A percentile compares a stretch with the other conserved stretches of the same genome.
Evolutionary conservation across 202 grass and related monocot genomes (phyloP).

Genomic region (Saccharum hybrid): DNA sequence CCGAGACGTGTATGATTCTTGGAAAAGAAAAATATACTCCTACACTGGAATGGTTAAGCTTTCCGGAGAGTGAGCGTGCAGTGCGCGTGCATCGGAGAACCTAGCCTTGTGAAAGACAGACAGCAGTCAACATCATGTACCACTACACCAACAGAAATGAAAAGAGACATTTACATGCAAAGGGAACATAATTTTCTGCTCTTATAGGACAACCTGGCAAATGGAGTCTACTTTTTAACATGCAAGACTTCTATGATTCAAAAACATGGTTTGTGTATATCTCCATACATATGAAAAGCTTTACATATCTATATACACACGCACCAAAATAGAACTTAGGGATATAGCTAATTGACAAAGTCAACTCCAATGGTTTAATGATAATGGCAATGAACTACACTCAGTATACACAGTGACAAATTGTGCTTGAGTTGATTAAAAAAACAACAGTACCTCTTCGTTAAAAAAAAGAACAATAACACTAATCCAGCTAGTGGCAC

Average conservation of each 20-base stretch:
- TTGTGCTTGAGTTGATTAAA: not conserved
- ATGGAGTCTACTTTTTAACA: constrained; percentile 3
- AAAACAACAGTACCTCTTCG: not conserved
- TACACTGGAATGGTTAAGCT: constrained; percentile 38
- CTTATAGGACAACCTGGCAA: constrained; percentile 5
- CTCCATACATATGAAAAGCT: not conserved
- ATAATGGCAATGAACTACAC: not conserved
- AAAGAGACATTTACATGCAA: not conserved
- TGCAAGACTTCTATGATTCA: constrained; percentile 7
- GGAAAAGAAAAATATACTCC: constrained; percentile 9
- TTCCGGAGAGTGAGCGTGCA: constrained; percentile 16
- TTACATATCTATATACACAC: not conserved
- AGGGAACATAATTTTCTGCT: not conserved
- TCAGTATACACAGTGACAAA: not conserved
- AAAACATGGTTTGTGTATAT: not conserved
- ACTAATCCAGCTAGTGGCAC: not conserved
- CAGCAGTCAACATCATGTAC: constrained; percentile 18
- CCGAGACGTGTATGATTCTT: constrained; percentile 9
- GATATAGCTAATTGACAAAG: not conserved
- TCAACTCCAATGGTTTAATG: not conserved
- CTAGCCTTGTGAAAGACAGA: not conserved
- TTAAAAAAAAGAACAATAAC: not conserved
- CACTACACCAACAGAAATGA: constrained; percentile 23
- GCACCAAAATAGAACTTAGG: not conserved
- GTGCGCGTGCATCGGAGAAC: not conserved